A percentile compares a stretch with the other conserved stretches of the same genome.
These are phyloP conservation scores for Marasmius sp. DNA, from an alignment of 1,284 basidiomycete species.

Conservation along the genomic window DNA sequence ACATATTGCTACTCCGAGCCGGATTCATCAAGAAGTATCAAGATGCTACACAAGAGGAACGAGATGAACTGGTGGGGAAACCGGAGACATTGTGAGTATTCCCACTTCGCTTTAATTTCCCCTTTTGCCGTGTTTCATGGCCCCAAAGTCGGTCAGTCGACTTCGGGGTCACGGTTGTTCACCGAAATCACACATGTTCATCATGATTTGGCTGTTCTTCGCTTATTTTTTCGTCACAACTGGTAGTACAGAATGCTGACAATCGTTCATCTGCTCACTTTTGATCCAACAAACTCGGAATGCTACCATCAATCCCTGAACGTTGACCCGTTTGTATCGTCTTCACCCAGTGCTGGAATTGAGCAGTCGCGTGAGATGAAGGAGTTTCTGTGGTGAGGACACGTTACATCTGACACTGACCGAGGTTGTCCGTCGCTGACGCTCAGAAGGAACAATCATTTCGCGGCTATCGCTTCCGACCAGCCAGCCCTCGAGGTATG, in stretches of 20 bases:
- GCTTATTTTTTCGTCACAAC: no score
- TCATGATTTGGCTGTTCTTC: no score
- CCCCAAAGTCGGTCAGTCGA: background rate
- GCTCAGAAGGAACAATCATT: slow-evolving; percentile 67
- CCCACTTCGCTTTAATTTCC: background rate
- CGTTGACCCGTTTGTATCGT: background rate
- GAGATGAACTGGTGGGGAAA: slow-evolving; percentile 41
- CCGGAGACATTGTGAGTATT: slow-evolving; percentile 52
- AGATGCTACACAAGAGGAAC: slow-evolving; percentile 42
- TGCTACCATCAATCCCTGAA: background rate
- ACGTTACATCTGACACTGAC: background rate
- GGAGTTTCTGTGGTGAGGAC: slow-evolving; percentile 59
- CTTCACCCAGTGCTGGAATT: slow-evolving; percentile 55
- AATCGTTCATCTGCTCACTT: no score
- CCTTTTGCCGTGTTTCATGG: background rate
- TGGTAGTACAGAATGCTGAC: no score
- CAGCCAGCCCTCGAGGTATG: slow-evolving; percentile 69
- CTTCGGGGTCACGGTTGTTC: background rate
- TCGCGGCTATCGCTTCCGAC: slow-evolving; percentile 73
- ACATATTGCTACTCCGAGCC: slow-evolving; percentile 61
- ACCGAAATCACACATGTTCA: no score
- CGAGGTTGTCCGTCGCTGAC: slow-evolving; percentile 7
- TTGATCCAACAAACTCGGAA: background rate
- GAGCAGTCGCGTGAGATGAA: slow-evolving; percentile 75
- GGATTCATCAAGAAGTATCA: slow-evolving; percentile 69